These are phyloP conservation scores for Phytophthora constricta DNA, from an alignment of 352 stramenopile genomes.

Conservation along the genomic window DNA sequence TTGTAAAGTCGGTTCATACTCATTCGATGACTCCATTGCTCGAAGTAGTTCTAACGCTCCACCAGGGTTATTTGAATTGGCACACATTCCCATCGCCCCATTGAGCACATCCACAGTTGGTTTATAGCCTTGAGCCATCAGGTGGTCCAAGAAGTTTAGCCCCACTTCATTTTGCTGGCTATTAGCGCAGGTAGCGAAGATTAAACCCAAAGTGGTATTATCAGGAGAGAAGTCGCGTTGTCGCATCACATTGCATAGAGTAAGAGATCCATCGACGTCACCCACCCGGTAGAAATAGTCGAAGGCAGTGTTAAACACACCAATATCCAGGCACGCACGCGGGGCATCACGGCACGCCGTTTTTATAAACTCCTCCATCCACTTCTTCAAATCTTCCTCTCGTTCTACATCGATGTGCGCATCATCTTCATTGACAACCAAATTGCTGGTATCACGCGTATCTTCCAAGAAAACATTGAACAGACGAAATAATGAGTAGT, in stretches of 20 bases:
- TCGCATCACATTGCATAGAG: slow-evolving; percentile 73
- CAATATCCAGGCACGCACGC: slow-evolving; percentile 39
- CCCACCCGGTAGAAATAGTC: slow-evolving; percentile 64
- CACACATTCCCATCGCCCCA: slow-evolving; percentile 57
- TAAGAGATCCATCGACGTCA: slow-evolving; percentile 54
- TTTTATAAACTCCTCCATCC: slow-evolving; percentile 49
- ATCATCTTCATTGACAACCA: slow-evolving; percentile 8
- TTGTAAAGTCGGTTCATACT: slow-evolving; percentile 41
- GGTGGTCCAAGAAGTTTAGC: slow-evolving; percentile 66
- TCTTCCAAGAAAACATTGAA: slow-evolving; percentile 55
- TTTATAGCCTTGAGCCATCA: slow-evolving; percentile 50
- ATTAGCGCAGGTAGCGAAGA: slow-evolving; percentile 64
- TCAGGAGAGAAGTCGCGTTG: slow-evolving; percentile 46
- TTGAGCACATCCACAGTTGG: slow-evolving; percentile 58
- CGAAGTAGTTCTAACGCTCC: slow-evolving; percentile 59
- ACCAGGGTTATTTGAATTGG: slow-evolving; percentile 51
- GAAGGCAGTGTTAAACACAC: slow-evolving; percentile 72
- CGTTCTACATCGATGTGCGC: slow-evolving; percentile 28
- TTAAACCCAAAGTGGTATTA: slow-evolving; percentile 55
- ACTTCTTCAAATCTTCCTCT: slow-evolving; percentile 27
- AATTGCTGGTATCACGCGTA: background rate
- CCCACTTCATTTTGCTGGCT: slow-evolving; percentile 56
- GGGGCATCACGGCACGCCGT: slow-evolving; percentile 54
- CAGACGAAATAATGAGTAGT: slow-evolving; percentile 61
- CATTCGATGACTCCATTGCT: slow-evolving; percentile 50